Conservation (phyloP, 345 rosid genomes). For the Cardiospermum halicacabum region DNA sequence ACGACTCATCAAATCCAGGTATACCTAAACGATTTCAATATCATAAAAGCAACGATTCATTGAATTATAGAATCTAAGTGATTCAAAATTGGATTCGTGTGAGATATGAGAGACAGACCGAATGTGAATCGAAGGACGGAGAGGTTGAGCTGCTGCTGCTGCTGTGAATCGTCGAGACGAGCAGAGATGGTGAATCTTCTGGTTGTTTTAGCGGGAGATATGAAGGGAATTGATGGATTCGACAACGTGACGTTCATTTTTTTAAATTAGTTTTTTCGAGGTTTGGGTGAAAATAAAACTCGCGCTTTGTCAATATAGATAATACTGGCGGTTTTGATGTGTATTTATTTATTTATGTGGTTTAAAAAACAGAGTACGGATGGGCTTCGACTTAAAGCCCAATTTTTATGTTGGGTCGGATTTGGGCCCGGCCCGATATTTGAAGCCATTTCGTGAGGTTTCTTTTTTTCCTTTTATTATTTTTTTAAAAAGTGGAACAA, state of each 20-base stretch:
- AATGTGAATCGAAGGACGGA: slow-evolving; percentile 91
- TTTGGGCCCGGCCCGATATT: too few relatives aligned
- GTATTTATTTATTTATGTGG: too few relatives aligned
- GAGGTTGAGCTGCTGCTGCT: slow-evolving; percentile 59
- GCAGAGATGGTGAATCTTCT: slow-evolving; percentile 28
- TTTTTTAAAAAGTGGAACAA: too few relatives aligned
- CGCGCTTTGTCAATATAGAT: too few relatives aligned
- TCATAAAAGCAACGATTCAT: not conserved
- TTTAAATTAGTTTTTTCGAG: not conserved
- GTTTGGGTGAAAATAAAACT: not conserved
- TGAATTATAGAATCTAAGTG: not conserved
- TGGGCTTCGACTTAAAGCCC: too few relatives aligned
- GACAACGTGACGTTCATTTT: slow-evolving; percentile 20
- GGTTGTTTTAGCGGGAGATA: slow-evolving; percentile 23
- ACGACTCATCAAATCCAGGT: slow-evolving; percentile 86
- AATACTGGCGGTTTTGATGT: too few relatives aligned
- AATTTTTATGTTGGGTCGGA: too few relatives aligned
- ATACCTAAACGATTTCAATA: slow-evolving; percentile 40
- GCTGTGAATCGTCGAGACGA: slow-evolving; percentile 32
- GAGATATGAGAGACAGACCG: slow-evolving; percentile 31
- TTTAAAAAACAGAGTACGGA: too few relatives aligned
- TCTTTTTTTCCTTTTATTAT: too few relatives aligned
- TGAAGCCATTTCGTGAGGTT: too few relatives aligned
- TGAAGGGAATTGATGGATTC: slow-evolving; percentile 13
- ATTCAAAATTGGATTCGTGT: not conserved